A percentile compares a stretch with the other conserved stretches of the same genome.
Conservation (phyloP, 148 eudicot genomes). For the Salicornia ramosissima region DNA sequence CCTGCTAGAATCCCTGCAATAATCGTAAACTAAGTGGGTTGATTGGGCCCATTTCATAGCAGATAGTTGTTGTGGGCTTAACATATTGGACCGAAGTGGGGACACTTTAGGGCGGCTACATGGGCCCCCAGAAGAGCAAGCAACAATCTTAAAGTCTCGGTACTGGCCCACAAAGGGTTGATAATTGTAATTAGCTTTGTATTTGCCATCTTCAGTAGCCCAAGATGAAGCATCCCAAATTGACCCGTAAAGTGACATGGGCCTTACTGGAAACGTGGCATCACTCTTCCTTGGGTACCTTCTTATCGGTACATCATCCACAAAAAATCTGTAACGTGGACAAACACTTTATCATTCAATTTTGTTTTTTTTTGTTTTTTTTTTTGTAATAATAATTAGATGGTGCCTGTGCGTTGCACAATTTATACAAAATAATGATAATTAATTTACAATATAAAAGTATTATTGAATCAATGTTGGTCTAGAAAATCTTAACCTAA, state of each 20-base stretch:
- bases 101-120: constrained; percentile 45
- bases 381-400: too few relatives aligned
- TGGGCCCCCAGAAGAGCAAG: constrained; percentile 55
- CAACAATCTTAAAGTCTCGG: constrained; percentile 65
- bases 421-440: too few relatives aligned
- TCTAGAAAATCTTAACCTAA: too few relatives aligned
- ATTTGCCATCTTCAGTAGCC: constrained; percentile 92
- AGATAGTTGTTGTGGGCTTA: constrained; percentile 44
- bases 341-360: background rate
- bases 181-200: constrained; percentile 83
- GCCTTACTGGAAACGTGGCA: constrained; percentile 79
- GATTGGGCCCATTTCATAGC: constrained; percentile 76
- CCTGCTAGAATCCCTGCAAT: constrained; percentile 67
- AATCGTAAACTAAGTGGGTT: constrained; percentile 60
- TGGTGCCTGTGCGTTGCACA: too few relatives aligned
- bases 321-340: constrained; percentile 67
- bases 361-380: too few relatives aligned
- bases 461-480: too few relatives aligned
- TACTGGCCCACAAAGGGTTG: constrained; percentile 79
- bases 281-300: constrained; percentile 79
- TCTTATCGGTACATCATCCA: constrained; percentile 94
- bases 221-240: constrained; percentile 99
- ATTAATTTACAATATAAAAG: too few relatives aligned
- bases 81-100: constrained; percentile 45
- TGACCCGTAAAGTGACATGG: constrained; percentile 93